A percentile compares a stretch with the other conserved stretches of the same genome.
Conservation (phyloP, 1,139 yeast genomes). For the Blastobotrys raffinosifermentans region DNA sequence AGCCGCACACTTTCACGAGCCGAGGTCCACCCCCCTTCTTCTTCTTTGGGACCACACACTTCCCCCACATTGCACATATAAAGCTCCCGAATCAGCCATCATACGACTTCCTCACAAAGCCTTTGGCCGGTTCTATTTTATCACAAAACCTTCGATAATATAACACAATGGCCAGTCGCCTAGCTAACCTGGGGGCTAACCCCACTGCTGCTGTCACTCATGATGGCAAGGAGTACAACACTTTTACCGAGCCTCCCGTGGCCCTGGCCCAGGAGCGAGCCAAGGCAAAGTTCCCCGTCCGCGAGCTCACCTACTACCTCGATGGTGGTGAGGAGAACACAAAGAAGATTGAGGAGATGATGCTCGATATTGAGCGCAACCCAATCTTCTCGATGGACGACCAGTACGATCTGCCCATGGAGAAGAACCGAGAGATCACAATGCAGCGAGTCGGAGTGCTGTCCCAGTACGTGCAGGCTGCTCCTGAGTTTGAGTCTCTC, state of each 20-base stretch:
- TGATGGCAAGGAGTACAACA: constrained; percentile 28
- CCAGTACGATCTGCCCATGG: constrained; percentile 50
- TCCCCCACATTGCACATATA: not conserved
- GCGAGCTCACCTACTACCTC: constrained; percentile 47
- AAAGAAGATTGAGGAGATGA: constrained; percentile 40
- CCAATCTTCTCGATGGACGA: constrained; percentile 47
- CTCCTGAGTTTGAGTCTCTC: constrained; percentile 33
- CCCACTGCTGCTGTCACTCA: constrained; percentile 26
- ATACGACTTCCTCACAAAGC: not conserved
- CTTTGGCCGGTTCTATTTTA: not conserved
- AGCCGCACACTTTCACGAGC: no score
- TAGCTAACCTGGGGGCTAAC: constrained; percentile 14
- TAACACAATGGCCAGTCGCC: not conserved
- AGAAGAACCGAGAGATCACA: constrained; percentile 47
- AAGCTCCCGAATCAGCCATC: not conserved
- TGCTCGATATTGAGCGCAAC: constrained; percentile 47
- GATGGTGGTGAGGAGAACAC: constrained; percentile 50
- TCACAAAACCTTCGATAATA: not conserved
- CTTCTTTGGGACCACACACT: no score
- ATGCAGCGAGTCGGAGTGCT: constrained; percentile 46
- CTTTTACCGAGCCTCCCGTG: constrained; percentile 34
- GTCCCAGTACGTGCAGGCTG: constrained; percentile 44
- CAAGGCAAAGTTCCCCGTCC: constrained; percentile 41
- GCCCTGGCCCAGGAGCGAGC: constrained; percentile 45
- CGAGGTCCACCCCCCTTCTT: no score